Conservation (phyloP, 2,329 filamentous ascomycete species). For the Verticillium nonalfalfae region DNA sequence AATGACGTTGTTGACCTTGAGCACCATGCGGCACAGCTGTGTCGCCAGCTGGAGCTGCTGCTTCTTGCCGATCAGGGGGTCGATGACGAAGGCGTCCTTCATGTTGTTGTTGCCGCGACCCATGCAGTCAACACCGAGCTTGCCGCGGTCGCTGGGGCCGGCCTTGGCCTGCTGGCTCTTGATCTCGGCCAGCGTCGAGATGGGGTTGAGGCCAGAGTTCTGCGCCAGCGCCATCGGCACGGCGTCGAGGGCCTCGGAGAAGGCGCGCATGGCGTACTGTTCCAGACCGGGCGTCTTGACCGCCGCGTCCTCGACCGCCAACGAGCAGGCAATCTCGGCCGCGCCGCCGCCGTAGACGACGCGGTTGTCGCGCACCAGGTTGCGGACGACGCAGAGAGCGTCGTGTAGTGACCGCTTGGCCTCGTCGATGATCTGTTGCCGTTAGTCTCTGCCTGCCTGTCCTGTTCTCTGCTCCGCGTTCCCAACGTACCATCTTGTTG, state of each 20-base stretch:
- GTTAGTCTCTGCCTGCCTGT: slow-evolving; percentile 11
- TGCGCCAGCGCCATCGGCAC: slow-evolving; percentile 95
- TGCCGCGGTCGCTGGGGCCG: slow-evolving; percentile 38
- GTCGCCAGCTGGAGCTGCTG: slow-evolving; percentile 95
- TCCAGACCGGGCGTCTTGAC: slow-evolving; percentile 94
- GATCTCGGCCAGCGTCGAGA: slow-evolving; percentile 88
- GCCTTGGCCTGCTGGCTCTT: slow-evolving; percentile 95
- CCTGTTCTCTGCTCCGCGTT: not conserved
- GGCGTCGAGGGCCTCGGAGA: slow-evolving; percentile 87
- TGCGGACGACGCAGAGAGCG: slow-evolving; percentile 94
- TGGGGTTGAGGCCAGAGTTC: slow-evolving; percentile 93
- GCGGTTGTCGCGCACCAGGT: slow-evolving; percentile 91
- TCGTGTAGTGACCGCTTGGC: slow-evolving; percentile 97
- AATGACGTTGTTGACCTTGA: slow-evolving; percentile 97
- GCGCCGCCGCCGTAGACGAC: slow-evolving; percentile 97
- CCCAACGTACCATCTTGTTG: slow-evolving; percentile 89
- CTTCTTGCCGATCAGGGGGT: slow-evolving; percentile 95
- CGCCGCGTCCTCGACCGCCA: slow-evolving; percentile 92
- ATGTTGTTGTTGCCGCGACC: slow-evolving; percentile 91
- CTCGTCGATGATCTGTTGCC: slow-evolving; percentile 85
- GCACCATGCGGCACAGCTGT: slow-evolving; percentile 94
- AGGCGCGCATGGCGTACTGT: slow-evolving; percentile 98
- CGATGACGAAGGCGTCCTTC: slow-evolving; percentile 96
- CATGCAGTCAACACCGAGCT: slow-evolving; percentile 97
- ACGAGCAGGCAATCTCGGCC: slow-evolving; percentile 92